Evolutionary conservation across 345 rosid genomes (phyloP), one percentile per base, ranked within the genome.

Genomic region (Acer yangbiense): DNA sequence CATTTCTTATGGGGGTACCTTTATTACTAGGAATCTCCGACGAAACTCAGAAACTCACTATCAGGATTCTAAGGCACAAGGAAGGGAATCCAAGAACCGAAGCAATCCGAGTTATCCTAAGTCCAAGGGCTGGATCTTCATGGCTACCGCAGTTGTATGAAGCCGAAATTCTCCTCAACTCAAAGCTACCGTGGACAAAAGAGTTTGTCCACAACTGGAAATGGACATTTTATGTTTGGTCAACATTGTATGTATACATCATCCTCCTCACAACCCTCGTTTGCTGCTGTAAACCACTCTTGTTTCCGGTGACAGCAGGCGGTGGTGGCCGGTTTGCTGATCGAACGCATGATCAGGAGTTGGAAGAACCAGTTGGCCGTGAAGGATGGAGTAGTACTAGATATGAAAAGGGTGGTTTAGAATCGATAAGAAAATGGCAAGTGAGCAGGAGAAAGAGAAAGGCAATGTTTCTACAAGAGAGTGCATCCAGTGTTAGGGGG

Each of bases 161-260:
- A 81, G 92, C 97, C 0, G 84, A 92, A 69, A 74, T 92, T 20
- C 16, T 84, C 20, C 63, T 92, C 57, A 84, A 79, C 29, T 92
- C 97, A 0, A 83, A 82, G 78, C 88, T 88, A 13, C 97, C 98
- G 0, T 90, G 92, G 97, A 18, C 74, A 3, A 95, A 87, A 87
- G 78, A 85, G 70, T 27, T 94, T 54, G 76, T 92, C 65, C 86
- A 78, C 78, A 87, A 89, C 32, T 96, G 97, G 99, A 91, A 79
- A 77, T 96, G 95, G 97, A 91, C 94, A 9, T 72, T 89, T 12
- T 89, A 77, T 44, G 91, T 90, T 0, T 96, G 95, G 97, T 73
- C 85, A n/a, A 87, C 95, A 0, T 55, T 94, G 48, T 82, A 83
- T 50, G 71, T 89, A 3, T 94, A 83, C 82, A 50, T 82, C 1